Conservation (phyloP, 1,284 basidiomycete species). For the Trichosporon faecale region DNA sequence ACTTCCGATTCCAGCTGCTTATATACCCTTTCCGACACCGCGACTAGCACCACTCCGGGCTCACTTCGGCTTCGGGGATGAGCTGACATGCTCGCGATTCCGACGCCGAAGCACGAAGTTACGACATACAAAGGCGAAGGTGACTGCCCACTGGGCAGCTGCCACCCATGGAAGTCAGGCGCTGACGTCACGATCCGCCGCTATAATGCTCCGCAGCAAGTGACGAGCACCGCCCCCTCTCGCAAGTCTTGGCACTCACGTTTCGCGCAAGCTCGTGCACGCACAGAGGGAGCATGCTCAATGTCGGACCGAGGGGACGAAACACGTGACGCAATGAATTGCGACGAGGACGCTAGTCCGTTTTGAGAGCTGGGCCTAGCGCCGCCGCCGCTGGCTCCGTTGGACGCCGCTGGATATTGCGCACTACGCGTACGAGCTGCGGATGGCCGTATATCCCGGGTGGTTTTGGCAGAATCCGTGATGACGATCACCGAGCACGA, state of each 20-base stretch:
- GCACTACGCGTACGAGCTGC: not conserved
- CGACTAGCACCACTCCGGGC: not conserved
- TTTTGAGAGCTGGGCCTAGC: not conserved
- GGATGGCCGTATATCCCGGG: not conserved
- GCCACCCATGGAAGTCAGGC: not conserved
- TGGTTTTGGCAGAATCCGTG: not conserved
- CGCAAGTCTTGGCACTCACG: not conserved
- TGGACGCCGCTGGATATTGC: not conserved
- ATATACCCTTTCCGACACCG: not conserved
- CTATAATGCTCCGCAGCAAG: not conserved
- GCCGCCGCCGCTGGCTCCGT: not conserved
- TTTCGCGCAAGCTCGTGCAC: not conserved
- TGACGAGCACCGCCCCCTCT: not conserved
- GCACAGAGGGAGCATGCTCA: not conserved
- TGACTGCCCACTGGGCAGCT: not conserved
- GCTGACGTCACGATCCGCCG: not conserved
- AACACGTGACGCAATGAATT: not conserved
- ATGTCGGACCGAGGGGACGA: not conserved
- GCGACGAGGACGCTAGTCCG: not conserved
- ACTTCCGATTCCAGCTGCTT: not conserved
- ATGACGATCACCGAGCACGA: not conserved
- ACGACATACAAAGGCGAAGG: not conserved
- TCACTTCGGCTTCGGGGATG: not conserved
- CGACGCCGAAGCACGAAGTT: not conserved
- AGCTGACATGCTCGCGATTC: not conserved